Percentiles rank a stretch among this genome's conserved stretches.
Conservation (phyloP, 1,284 basidiomycete species). For the Paramarasmius palmivorus region DNA sequence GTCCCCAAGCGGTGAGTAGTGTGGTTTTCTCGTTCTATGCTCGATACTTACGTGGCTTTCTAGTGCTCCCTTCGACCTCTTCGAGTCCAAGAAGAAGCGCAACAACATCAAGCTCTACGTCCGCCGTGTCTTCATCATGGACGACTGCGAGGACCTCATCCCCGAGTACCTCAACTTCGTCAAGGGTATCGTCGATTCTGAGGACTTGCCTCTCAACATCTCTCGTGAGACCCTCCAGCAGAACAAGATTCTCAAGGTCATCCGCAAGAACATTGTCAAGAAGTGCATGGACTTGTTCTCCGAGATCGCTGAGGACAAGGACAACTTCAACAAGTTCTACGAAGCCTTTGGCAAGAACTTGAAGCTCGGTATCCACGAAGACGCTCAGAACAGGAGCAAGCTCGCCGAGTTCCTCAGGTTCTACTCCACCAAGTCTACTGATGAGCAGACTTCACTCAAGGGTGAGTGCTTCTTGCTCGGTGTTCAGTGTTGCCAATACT, state of each 20-base stretch:
- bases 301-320: conserved; percentile 99
- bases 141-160: conserved; percentile 99
- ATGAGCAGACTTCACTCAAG: conserved; percentile 95
- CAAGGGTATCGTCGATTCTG: conserved; percentile 99
- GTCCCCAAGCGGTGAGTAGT: conserved; percentile 86
- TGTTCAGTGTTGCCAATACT: conserved; percentile 3
- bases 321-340: conserved; percentile 98
- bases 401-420: conserved; percentile 99
- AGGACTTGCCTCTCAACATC: conserved; percentile 99
- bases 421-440: conserved; percentile 93
- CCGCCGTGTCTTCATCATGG: conserved; percentile 99
- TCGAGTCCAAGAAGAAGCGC: conserved; percentile 99
- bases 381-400: conserved; percentile 98
- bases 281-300: conserved; percentile 94
- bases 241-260: conserved; percentile 99
- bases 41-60: conserved; percentile 12
- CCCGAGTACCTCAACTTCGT: conserved; percentile 99
- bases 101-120: conserved; percentile 99
- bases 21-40: neutral
- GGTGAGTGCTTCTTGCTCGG: conserved; percentile 44
- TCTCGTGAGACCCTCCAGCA: conserved; percentile 99
- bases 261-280: conserved; percentile 98
- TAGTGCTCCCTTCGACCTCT: conserved; percentile 97
- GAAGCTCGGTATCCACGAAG: conserved; percentile 99
- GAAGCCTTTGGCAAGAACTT: conserved; percentile 96